These are phyloP conservation scores for Tylopilus intermedius DNA, from an alignment of 768 basidiomycete species.

Conservation along the genomic window DNA sequence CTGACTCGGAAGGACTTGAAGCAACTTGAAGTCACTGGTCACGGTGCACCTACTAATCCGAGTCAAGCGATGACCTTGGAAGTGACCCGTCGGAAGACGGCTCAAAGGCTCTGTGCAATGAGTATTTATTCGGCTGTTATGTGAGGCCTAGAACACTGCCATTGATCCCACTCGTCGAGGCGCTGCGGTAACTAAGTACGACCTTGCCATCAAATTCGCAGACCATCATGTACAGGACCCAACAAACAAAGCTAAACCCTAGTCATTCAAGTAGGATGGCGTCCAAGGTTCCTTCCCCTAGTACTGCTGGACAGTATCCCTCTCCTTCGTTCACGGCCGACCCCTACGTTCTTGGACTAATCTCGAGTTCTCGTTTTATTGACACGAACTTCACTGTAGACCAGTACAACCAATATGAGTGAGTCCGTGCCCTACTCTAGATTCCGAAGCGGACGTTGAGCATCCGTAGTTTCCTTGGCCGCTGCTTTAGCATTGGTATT, in stretches of 20 bases:
- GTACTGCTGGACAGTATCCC: conserved; percentile 14
- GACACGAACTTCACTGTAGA: neutral
- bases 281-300: neutral
- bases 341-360: neutral
- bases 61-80: no score
- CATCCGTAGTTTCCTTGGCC: conserved; percentile 1
- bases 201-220: neutral
- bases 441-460: neutral
- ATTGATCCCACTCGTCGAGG: neutral
- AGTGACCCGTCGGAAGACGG: no score
- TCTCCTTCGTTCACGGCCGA: conserved; percentile 2
- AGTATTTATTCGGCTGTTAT: neutral
- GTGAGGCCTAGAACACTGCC: neutral
- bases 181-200: neutral
- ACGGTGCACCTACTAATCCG: no score
- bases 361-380: neutral
- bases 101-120: no score
- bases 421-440: neutral
- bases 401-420: conserved; percentile 9
- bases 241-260: conserved; percentile 12
- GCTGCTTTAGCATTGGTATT: conserved; percentile 1
- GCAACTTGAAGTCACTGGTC: no score
- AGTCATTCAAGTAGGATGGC: conserved; percentile 12
- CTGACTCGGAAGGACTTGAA: no score
- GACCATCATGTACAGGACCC: neutral